These are phyloP conservation scores for Limonium bicolor DNA, from an alignment of 148 eudicot genomes.

Conservation along the genomic window DNA sequence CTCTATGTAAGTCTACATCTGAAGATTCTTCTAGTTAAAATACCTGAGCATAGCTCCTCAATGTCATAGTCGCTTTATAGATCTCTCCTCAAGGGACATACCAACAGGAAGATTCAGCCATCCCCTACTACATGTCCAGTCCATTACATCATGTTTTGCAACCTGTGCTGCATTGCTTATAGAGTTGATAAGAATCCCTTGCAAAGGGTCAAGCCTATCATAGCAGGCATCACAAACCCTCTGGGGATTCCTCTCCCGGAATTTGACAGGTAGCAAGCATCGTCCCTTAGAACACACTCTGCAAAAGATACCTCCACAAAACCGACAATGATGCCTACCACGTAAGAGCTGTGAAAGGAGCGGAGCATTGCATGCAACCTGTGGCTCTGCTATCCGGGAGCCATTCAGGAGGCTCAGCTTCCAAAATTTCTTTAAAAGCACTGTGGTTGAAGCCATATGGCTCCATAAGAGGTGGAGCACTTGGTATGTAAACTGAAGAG, in stretches of 20 bases:
- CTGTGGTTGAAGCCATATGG: constrained; percentile 43
- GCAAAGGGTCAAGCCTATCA: constrained; percentile 94
- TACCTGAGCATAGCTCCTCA: constrained; percentile 83
- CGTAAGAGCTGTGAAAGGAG: constrained; percentile 7
- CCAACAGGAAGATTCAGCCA: constrained; percentile 98
- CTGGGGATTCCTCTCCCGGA: constrained; percentile 95
- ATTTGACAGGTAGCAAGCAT: constrained; percentile 87
- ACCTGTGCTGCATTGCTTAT: constrained; percentile 82
- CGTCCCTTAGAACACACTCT: constrained; percentile 83
- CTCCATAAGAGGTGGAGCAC: constrained; percentile 93
- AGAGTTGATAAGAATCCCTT: constrained; percentile 67
- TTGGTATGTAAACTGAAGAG: constrained; percentile 86
- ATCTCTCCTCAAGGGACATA: constrained; percentile 95
- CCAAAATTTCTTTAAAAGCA: constrained; percentile 74
- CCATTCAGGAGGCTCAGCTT: constrained; percentile 99
- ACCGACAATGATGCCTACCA: constrained; percentile 88
- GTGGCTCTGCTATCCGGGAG: constrained; percentile 79
- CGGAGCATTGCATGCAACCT: constrained; percentile 63
- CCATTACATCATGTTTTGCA: constrained; percentile 94
- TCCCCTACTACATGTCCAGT: constrained; percentile 87
- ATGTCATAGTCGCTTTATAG: constrained; percentile 66
- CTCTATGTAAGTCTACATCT: too few species aligned
- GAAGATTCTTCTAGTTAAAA: too few species aligned
- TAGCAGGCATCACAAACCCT: constrained; percentile 99
- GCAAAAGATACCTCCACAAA: constrained; percentile 95